Evolutionary conservation across 2,329 filamentous ascomycete species (phyloP), one percentile per base, ranked within the genome.

Genomic region (Orbilia quercus): DNA sequence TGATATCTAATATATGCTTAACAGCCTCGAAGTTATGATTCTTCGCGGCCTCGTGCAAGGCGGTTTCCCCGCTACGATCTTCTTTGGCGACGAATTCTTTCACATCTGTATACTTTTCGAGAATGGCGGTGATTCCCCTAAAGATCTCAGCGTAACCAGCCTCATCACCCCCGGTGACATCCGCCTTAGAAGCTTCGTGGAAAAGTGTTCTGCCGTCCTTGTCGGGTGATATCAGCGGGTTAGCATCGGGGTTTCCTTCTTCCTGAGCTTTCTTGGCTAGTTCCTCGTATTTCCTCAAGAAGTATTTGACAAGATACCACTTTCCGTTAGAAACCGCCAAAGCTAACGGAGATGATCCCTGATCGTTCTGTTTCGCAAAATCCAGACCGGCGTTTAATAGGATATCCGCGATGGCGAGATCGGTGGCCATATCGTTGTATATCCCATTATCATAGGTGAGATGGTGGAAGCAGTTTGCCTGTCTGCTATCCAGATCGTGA

Each of bases 381-480:
- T 69, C 47, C 4, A 62, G n/a, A 14, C 55, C 54, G 0, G 55
- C 48, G 2, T 48, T 22, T 36, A 69, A 12, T 6, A 69, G 48
- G 12, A 69, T 54, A 48, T 69, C 48, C 1, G 64, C 64, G 28
- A 69, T 53, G 2, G 31, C 42, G 4, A 55, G 2, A 54, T 48
- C 28, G 2, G 20, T 20, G 47, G 47, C 38, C 7, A n/a, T 11
- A 22, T 60, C 47, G 23, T 44, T 42, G 7, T 42, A 16, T 1
- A 18, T 34, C 2, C 50, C 16, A n/a, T 38, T 50, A 0, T n/a
- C 16, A 2, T 20, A 12, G 2, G 57, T 28, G 25, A 69, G 28
- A 20, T 69, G 47, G 14, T 62, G 64, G 44, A 69, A 69, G 18
- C 55, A 69, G 20, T 69, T 69, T 34, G 23, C 22, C 5, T 47